A percentile compares a stretch with the other conserved stretches of the same genome.
Evolutionary conservation across 2,329 filamentous ascomycete genomes (phyloP).

Genomic region (Cercospora brassicicola): DNA sequence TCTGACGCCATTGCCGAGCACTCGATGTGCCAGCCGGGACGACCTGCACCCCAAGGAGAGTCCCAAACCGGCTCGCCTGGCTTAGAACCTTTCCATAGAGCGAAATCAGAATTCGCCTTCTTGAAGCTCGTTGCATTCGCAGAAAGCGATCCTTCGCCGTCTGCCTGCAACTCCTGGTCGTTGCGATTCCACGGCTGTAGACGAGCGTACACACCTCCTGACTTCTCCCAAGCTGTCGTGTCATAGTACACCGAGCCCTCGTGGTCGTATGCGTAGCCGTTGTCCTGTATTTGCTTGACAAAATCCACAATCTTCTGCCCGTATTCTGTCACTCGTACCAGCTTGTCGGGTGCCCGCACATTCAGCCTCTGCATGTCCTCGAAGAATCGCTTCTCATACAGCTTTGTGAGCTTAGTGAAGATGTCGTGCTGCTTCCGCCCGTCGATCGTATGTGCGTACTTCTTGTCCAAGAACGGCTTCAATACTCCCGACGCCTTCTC

Average conservation of each 20-base stretch:
- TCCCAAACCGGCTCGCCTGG: conserved; percentile 88
- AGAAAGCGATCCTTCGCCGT: conserved; percentile 81
- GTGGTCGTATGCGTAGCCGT: conserved; percentile 75
- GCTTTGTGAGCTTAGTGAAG: conserved; percentile 81
- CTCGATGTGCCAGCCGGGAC: conserved; percentile 96
- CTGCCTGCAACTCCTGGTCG: conserved; percentile 78
- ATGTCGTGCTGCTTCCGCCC: conserved; percentile 65
- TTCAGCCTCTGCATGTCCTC: conserved; percentile 86
- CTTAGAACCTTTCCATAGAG: conserved; percentile 90
- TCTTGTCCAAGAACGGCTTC: conserved; percentile 74
- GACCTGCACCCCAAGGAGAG: conserved; percentile 80
- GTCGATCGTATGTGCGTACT: conserved; percentile 58
- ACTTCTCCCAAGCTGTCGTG: conserved; percentile 78
- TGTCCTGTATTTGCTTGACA: conserved; percentile 76
- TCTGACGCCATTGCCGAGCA: conserved; percentile 95
- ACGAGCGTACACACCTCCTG: conserved; percentile 80
- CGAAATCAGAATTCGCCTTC: conserved; percentile 78
- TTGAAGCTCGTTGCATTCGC: conserved; percentile 61
- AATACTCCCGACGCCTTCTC: conserved; percentile 66
- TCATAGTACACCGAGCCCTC: conserved; percentile 90
- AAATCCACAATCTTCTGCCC: conserved; percentile 83
- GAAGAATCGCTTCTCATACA: conserved; percentile 84
- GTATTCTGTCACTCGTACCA: conserved; percentile 91
- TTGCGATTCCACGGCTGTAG: conserved; percentile 82
- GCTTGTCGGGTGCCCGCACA: conserved; percentile 74